Percentiles rank a stretch among this genome's conserved stretches.
Conservation (phyloP, 495 filamentous ascomycete species). For the Tuber borchii region DNA sequence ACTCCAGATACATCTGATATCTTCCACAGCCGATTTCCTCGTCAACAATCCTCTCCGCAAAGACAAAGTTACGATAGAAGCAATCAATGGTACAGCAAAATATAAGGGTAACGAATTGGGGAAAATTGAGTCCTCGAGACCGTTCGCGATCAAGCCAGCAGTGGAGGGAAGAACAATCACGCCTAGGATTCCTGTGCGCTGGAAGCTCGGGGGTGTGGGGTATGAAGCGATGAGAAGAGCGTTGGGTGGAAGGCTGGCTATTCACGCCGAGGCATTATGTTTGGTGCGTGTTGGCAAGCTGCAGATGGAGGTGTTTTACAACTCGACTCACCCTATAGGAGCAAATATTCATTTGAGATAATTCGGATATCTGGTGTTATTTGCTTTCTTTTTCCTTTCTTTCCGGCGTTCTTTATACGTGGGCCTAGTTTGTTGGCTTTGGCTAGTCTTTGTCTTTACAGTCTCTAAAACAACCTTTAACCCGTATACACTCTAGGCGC, state of each 20-base stretch:
- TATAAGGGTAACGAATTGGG: constrained; percentile 78
- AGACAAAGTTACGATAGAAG: constrained; percentile 66
- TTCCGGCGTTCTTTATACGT: background rate
- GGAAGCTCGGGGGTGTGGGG: constrained; percentile 68
- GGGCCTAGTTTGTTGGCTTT: background rate
- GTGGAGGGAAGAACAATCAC: constrained; percentile 49
- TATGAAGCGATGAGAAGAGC: constrained; percentile 74
- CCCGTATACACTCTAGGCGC: background rate
- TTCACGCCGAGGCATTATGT: constrained; percentile 71
- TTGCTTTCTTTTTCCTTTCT: background rate
- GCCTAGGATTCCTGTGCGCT: constrained; percentile 72
- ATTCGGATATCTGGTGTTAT: background rate
- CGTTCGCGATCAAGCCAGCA: constrained; percentile 74
- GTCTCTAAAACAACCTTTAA: background rate
- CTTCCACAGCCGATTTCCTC: constrained; percentile 78
- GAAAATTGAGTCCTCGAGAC: constrained; percentile 62
- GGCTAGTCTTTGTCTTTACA: background rate
- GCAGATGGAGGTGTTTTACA: constrained; percentile 57
- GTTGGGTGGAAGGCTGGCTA: constrained; percentile 70
- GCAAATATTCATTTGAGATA: constrained; percentile 30
- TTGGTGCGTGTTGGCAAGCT: constrained; percentile 63
- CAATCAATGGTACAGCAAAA: constrained; percentile 73
- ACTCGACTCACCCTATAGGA: constrained; percentile 26
- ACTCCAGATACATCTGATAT: constrained; percentile 64
- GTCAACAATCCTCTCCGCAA: constrained; percentile 68